Percentiles rank a stretch among this genome's conserved stretches.
Conservation (phyloP, 2,329 filamentous ascomycete species). For the Aspergillus tubingensis region DNA sequence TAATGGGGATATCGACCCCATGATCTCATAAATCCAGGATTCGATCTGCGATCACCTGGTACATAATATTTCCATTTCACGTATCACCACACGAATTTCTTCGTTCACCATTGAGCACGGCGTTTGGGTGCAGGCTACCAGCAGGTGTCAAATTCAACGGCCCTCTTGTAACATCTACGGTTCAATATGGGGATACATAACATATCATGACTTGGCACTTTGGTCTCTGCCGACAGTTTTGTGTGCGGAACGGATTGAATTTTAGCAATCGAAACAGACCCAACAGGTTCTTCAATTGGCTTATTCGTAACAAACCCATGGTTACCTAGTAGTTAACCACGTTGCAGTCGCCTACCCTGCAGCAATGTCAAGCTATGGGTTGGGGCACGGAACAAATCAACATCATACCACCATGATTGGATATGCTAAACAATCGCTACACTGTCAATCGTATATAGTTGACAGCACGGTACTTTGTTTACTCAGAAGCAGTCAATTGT, state of each 20-base stretch:
- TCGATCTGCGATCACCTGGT: conserved; percentile 6
- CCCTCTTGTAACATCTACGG: not conserved
- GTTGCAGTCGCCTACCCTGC: too few relatives aligned
- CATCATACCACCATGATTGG: not conserved
- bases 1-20: conserved; percentile 43
- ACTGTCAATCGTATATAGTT: too few relatives aligned
- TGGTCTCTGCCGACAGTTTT: too few relatives aligned
- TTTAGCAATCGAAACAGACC: too few relatives aligned
- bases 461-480: too few relatives aligned
- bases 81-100: not conserved
- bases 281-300: too few relatives aligned
- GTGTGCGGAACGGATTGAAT: too few relatives aligned
- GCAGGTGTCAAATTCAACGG: not conserved
- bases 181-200: not conserved
- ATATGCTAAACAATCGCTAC: too few relatives aligned
- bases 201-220: too few relatives aligned
- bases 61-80: not conserved
- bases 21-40: conserved; percentile 37
- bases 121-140: not conserved
- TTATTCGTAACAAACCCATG: too few relatives aligned
- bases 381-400: not conserved
- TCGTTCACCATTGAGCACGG: conserved; percentile 7
- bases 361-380: not conserved
- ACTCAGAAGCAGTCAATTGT: too few relatives aligned
- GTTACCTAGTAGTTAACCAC: too few relatives aligned